These are phyloP conservation scores for Myriosclerotinia duriaeana DNA, from an alignment of 2,329 filamentous ascomycete species.

Conservation along the genomic window DNA sequence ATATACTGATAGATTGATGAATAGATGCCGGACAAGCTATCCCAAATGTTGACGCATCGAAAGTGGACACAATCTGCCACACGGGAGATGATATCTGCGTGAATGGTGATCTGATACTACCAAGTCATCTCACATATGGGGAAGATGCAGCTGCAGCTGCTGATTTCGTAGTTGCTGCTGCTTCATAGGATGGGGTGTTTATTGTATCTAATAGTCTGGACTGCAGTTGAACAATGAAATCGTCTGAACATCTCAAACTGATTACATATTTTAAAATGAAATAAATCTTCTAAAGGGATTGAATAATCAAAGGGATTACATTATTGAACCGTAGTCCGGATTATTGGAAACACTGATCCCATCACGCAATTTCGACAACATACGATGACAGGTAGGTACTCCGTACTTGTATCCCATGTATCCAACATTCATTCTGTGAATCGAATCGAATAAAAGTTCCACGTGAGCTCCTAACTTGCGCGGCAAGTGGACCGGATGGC, in stretches of 20 bases:
- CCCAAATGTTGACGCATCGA: slow-evolving; percentile 32
- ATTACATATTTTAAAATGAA: too few relatives aligned
- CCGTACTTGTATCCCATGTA: background rate
- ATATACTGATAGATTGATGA: background rate
- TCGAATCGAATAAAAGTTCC: too few relatives aligned
- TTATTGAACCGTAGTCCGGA: too few relatives aligned
- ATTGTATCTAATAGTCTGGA: too few relatives aligned
- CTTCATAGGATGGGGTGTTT: background rate
- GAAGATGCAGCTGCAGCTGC: slow-evolving; percentile 43
- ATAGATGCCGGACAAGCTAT: slow-evolving; percentile 32
- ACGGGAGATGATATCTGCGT: slow-evolving; percentile 52
- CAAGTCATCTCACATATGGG: slow-evolving; percentile 46
- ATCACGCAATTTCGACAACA: slow-evolving; percentile 5
- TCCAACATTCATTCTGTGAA: background rate
- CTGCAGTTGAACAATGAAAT: too few relatives aligned
- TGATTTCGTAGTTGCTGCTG: slow-evolving; percentile 38
- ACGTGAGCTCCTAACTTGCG: background rate
- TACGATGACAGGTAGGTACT: slow-evolving; percentile 18
- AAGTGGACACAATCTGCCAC: slow-evolving; percentile 49
- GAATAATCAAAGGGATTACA: background rate
- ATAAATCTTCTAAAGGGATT: background rate
- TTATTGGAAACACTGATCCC: too few relatives aligned
- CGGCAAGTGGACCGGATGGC: background rate
- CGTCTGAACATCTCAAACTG: too few relatives aligned
- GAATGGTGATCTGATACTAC: slow-evolving; percentile 46